Conservation (phyloP, 495 filamentous ascomycete species). For the Aspergillus nidulans region DNA sequence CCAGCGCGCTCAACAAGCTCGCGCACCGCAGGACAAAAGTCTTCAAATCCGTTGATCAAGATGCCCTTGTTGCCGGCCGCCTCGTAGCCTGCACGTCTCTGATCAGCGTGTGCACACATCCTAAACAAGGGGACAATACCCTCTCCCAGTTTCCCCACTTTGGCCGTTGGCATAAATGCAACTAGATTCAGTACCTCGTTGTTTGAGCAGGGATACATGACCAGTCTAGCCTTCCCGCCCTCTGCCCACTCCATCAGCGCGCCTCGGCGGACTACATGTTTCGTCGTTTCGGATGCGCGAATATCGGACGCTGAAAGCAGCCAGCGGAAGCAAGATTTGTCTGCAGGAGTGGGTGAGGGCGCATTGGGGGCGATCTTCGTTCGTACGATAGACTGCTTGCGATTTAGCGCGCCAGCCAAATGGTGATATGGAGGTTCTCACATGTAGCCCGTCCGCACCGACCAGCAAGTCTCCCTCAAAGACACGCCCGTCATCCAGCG, state of each 20-base stretch:
- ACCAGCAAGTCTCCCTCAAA: slow-evolving; percentile 54
- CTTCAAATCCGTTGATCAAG: slow-evolving; percentile 40
- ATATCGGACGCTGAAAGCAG: slow-evolving; percentile 19
- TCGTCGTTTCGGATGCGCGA: slow-evolving; percentile 9
- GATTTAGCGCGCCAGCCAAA: no score
- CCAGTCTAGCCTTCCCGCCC: slow-evolving; percentile 19
- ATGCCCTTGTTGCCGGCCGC: slow-evolving; percentile 33
- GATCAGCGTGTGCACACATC: neutral
- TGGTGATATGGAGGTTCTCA: no score
- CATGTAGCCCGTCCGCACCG: slow-evolving; percentile 54
- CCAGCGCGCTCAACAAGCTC: slow-evolving; percentile 39
- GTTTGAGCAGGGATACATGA: slow-evolving; percentile 28
- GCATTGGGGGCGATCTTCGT: slow-evolving; percentile 16
- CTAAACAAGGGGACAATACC: slow-evolving; percentile 5
- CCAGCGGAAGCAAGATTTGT: slow-evolving; percentile 29
- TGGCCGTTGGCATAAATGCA: slow-evolving; percentile 22
- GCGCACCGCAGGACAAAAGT: slow-evolving; percentile 40
- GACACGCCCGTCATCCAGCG: slow-evolving; percentile 43
- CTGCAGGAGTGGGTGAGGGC: slow-evolving; percentile 17
- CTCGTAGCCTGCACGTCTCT: slow-evolving; percentile 37
- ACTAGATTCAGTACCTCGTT: slow-evolving; percentile 25
- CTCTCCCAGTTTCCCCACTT: slow-evolving; percentile 13
- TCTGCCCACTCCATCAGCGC: slow-evolving; percentile 26
- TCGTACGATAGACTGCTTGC: slow-evolving; percentile 23
- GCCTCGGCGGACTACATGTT: slow-evolving; percentile 16